phyloP scores from a whole-genome alignment of 1,284 basidiomycete genomes.

The Grifola frondosa region DNA sequence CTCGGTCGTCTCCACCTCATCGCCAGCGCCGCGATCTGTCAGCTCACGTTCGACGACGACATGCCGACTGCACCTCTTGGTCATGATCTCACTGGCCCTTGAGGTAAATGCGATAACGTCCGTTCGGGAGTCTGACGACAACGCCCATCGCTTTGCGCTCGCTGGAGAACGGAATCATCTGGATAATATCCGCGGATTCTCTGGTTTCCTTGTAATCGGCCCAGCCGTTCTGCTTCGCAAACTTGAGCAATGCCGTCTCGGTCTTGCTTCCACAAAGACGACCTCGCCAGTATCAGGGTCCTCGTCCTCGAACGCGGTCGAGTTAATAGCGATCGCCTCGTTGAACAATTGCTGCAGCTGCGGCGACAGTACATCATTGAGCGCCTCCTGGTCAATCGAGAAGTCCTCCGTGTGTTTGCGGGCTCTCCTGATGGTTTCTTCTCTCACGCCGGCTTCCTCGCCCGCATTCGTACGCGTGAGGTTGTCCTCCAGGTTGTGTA shows the following conservation, averaged over 20 bases:
- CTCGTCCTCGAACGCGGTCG: slow-evolving; percentile 91
- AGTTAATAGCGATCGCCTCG: slow-evolving; percentile 88
- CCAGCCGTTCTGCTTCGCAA: slow-evolving; percentile 90
- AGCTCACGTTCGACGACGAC: slow-evolving; percentile 58
- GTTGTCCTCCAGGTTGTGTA: slow-evolving; percentile 77
- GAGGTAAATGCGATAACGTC: slow-evolving; percentile 73
- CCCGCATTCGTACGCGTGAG: slow-evolving; percentile 73
- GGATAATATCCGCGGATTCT: slow-evolving; percentile 68
- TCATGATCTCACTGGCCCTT: slow-evolving; percentile 96
- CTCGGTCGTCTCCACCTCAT: slow-evolving; percentile 52
- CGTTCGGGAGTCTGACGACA: slow-evolving; percentile 59
- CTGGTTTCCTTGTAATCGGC: slow-evolving; percentile 70
- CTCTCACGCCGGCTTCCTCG: slow-evolving; percentile 43
- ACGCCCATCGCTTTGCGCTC: slow-evolving; percentile 97
- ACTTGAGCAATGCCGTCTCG: slow-evolving; percentile 89
- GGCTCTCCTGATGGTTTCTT: too few relatives aligned
- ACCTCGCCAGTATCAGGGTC: slow-evolving; percentile 64
- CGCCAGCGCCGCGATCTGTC: slow-evolving; percentile 20
- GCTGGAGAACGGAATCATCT: slow-evolving; percentile 95
- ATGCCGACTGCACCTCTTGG: slow-evolving; percentile 71
- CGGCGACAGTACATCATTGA: slow-evolving; percentile 66
- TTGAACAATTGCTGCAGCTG: slow-evolving; percentile 76
- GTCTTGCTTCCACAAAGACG: slow-evolving; percentile 95
- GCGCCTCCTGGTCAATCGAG: slow-evolving; percentile 75
- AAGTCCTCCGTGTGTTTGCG: slow-evolving; percentile 68